Conservation (phyloP, 106 monocot genomes). For the Agapanthus africanus region DNA sequence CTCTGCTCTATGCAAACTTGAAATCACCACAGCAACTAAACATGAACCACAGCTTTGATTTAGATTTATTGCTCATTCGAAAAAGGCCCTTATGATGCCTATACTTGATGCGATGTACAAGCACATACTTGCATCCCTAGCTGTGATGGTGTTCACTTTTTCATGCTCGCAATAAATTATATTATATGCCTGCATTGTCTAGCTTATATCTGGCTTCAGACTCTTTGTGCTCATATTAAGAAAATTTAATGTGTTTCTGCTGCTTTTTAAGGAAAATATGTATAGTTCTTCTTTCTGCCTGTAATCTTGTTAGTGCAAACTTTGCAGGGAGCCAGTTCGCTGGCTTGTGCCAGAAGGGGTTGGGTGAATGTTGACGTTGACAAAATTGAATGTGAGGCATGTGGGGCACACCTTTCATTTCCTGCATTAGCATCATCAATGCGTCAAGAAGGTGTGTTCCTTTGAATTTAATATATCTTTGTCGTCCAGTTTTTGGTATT, state of each 20-base stretch:
- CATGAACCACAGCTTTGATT: background rate
- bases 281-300: conserved; percentile 3
- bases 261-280: background rate
- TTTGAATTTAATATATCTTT: no score
- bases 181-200: background rate
- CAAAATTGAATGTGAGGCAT: conserved; percentile 88
- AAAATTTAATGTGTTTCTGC: background rate
- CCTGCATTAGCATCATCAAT: conserved; percentile 30
- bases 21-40: no score
- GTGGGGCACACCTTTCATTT: conserved; percentile 64
- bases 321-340: conserved; percentile 63
- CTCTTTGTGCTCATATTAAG: background rate
- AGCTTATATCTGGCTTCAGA: background rate
- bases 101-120: no score
- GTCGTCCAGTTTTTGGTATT: no score
- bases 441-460: conserved; percentile 54
- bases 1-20: no score
- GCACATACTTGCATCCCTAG: background rate
- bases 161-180: background rate
- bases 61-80: background rate
- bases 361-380: conserved; percentile 71
- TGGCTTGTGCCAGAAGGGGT: conserved; percentile 86
- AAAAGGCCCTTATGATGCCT: background rate
- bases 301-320: conserved; percentile 4
- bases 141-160: background rate